Evolutionary conservation across 2,329 filamentous ascomycete species (phyloP), one percentile per base, ranked within the genome.

Genomic region (Ascochyta rabiei): DNA sequence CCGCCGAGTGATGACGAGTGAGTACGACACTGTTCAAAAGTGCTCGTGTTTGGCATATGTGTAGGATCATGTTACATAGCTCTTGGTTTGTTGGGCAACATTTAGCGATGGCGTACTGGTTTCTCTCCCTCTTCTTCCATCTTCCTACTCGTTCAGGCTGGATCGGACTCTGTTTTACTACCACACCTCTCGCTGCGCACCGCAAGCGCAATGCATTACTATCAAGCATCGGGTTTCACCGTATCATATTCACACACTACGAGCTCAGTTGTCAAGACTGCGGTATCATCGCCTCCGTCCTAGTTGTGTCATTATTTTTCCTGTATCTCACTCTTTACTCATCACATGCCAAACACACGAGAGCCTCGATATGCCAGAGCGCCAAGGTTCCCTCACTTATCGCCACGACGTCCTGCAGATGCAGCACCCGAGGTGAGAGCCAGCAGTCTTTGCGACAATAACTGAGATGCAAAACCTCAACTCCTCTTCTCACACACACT

Each of bases 81-180:
- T 61, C 45, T 48, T 48, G 47, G 49, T 43, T 48, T 48, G 49
- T 51, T 59, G 35, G 59, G 49, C 37, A 45, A 57, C 41, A 61
- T 66, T 68, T 69, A 72, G 69, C 69, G 69, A 68, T 44, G 69
- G 69, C 68, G 69, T 51, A 31, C 23, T 47, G 57, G 55, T 61
- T 50, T 51, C 34, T 56, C 53, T 46, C 51, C 50, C 54, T 37
- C 46, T 42, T 63, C 62, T 57, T 60, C 44, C 59, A 19, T 34
- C 21, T 13, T 6, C 23, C 34, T 23, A 24, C 51, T 57, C 41
- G 49, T 61, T 44, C 33, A 28, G 23, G 40, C 33, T 49, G 53
- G 44, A 44, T 51, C 40, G 47, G 61, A 47, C 30, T 38, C 16
- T 39, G 60, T 68, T 23, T 65, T 70, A 63, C 40, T 64, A 67